A percentile compares a stretch with the other conserved stretches of the same genome.
These are phyloP conservation scores for Sporisorium graminicola DNA, from an alignment of 1,284 basidiomycete genomes.

Conservation along the genomic window DNA sequence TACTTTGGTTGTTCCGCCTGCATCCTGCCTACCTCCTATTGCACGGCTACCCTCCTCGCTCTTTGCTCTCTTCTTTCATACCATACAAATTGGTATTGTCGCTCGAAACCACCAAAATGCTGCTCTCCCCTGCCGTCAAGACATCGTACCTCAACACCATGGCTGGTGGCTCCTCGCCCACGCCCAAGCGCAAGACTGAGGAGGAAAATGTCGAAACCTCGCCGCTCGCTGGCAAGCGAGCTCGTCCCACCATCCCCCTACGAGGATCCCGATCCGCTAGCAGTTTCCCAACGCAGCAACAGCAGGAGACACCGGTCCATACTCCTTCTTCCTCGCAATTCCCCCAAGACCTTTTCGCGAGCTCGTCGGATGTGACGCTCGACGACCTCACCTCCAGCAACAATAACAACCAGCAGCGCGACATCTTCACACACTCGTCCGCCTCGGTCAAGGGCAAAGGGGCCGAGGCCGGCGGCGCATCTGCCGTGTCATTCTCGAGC, in stretches of 20 bases:
- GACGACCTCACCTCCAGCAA: conserved; percentile 40
- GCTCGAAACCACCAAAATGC: conserved; percentile 14
- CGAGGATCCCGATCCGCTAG: conserved; percentile 33
- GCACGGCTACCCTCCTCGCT: not conserved
- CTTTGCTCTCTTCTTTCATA: not conserved
- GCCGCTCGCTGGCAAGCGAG: conserved; percentile 44
- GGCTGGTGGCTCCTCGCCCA: conserved; percentile 39
- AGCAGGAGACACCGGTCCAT: conserved; percentile 10
- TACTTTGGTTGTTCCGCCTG: too few species aligned
- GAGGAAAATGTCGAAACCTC: conserved; percentile 37
- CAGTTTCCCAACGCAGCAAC: conserved; percentile 23
- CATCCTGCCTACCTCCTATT: not conserved
- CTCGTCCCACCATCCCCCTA: conserved; percentile 38
- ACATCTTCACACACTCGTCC: conserved; percentile 47
- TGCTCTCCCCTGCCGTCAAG: conserved; percentile 54
- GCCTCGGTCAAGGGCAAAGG: conserved; percentile 26
- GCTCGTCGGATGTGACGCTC: conserved; percentile 47
- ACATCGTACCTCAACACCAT: conserved; percentile 53
- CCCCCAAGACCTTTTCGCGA: conserved; percentile 28
- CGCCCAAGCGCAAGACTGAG: conserved; percentile 43
- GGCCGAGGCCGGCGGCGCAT: conserved; percentile 3
- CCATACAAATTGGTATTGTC: not conserved
- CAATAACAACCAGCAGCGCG: conserved; percentile 26
- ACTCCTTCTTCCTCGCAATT: conserved; percentile 9
- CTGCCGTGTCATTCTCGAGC: conserved; percentile 6